Evolutionary conservation across 768 basidiomycete genomes (phyloP).

Genomic region (Amanita pseudoporphyria): DNA sequence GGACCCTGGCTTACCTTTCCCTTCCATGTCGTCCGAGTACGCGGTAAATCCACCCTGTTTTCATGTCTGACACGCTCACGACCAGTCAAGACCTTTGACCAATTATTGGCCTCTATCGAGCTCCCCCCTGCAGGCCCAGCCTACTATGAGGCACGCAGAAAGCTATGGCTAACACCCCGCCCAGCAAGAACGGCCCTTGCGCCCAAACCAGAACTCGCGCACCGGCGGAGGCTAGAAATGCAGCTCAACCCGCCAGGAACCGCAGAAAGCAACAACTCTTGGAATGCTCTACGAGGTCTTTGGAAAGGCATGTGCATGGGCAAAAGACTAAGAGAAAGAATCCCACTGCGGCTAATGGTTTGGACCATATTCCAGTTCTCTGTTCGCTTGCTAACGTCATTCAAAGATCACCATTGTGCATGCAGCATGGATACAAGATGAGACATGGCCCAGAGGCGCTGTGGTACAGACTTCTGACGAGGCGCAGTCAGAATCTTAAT

Average conservation of each 20-base stretch:
- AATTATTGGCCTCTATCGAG: slow-evolving; percentile 24
- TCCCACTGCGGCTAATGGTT: slow-evolving; percentile 62
- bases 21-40: slow-evolving; percentile 6
- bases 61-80: neutral
- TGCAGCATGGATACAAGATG: slow-evolving; percentile 66
- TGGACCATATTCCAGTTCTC: slow-evolving; percentile 18
- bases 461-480: slow-evolving; percentile 58
- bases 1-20: slow-evolving; percentile 10
- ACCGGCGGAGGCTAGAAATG: slow-evolving; percentile 40
- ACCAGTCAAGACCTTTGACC: slow-evolving; percentile 25
- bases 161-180: slow-evolving; percentile 44
- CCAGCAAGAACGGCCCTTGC: slow-evolving; percentile 12
- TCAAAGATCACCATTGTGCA: slow-evolving; percentile 63
- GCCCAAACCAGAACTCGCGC: slow-evolving; percentile 20
- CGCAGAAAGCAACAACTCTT: slow-evolving; percentile 39
- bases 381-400: slow-evolving; percentile 11
- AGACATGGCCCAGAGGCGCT: slow-evolving; percentile 63
- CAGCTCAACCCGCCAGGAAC: slow-evolving; percentile 38
- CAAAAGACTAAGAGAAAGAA: slow-evolving; percentile 41
- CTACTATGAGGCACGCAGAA: slow-evolving; percentile 52
- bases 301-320: slow-evolving; percentile 57
- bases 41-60: neutral
- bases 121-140: slow-evolving; percentile 58
- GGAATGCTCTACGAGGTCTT: slow-evolving; percentile 49
- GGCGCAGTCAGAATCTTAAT: slow-evolving; percentile 15